phyloP scores from a whole-genome alignment of 1,284 basidiomycete species.

The Cutaneotrichosporon sp. region DNA sequence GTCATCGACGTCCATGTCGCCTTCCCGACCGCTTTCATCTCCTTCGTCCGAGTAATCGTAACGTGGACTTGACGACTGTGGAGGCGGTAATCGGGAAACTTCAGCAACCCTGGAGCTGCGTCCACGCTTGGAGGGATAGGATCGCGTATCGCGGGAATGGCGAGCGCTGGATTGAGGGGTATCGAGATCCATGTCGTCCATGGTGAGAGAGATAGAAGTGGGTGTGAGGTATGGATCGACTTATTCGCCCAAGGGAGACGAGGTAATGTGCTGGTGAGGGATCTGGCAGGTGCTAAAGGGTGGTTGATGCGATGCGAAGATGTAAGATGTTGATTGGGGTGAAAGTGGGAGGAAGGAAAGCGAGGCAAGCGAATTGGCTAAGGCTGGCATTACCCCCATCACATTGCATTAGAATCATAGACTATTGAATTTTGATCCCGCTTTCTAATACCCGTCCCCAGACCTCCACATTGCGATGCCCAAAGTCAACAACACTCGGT shows the following conservation, averaged over 20 bases:
- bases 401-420: not conserved
- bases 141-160: not conserved
- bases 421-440: not conserved
- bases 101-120: not conserved
- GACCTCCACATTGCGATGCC: not conserved
- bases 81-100: not conserved
- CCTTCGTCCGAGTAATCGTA: slow-evolving; percentile 1
- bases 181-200: slow-evolving; percentile 3
- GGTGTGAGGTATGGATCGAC: no score
- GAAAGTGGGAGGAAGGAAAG: no score
- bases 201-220: not conserved
- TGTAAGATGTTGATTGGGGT: no score
- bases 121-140: not conserved
- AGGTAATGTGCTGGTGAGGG: not conserved
- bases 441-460: not conserved
- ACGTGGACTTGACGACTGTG: not conserved
- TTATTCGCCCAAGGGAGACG: no score
- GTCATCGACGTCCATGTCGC: slow-evolving; percentile 25
- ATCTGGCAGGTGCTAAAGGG: no score
- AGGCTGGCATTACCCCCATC: no score
- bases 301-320: no score
- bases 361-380: no score
- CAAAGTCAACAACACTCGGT: no score
- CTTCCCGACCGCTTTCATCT: not conserved
- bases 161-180: not conserved